Evolutionary conservation across 805 yeast genomes (phyloP), one percentile per base, ranked within the genome.

Genomic region (Debaryomyces castellii): DNA sequence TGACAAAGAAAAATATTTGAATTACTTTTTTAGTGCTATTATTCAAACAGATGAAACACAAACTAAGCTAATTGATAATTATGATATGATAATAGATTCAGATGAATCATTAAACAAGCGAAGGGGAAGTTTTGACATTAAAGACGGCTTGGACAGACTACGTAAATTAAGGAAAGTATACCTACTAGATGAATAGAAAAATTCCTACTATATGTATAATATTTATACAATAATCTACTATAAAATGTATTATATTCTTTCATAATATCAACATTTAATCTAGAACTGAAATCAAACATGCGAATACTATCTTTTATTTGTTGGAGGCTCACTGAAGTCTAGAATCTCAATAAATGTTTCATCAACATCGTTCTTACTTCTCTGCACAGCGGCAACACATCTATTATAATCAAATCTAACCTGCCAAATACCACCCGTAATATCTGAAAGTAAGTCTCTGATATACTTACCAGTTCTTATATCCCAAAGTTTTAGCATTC

Each of bases 341-440:
- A 90, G 67, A 23, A 94, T 83, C 63, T 91, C 97, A 48, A 94
- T 82, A 59, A 73, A 85, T 2, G 97, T 89, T 45, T 74, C 76
- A 24, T 62, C 60, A 50, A 76, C 77, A 8, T 79, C 79, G 33
- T 77, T 81, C 45, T 81, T 76, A 12, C 53, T 54, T 41, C 75
- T 59, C 62, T 89, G 95, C 8, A 91, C 94, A 0, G 99, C 98
- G 17, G 96, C 92, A 32, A 92, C 88, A 60, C 97, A 87, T 42
- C 90, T 76, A 48, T 86, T 79, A 52, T 83, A 81, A 59, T 89
- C 95, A 57, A 90, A 89, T 56, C 86, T 80, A 2, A 92, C 97
- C 54, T 94, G 96, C 99, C 99, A 94, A 28, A 92, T 89, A 32
- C 88, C 85, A 8, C 94, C 95, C 12, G 88, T 76, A 21, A 85